Conservation (phyloP, 2,329 filamentous ascomycete genomes). For the Aureobasidium lini region DNA sequence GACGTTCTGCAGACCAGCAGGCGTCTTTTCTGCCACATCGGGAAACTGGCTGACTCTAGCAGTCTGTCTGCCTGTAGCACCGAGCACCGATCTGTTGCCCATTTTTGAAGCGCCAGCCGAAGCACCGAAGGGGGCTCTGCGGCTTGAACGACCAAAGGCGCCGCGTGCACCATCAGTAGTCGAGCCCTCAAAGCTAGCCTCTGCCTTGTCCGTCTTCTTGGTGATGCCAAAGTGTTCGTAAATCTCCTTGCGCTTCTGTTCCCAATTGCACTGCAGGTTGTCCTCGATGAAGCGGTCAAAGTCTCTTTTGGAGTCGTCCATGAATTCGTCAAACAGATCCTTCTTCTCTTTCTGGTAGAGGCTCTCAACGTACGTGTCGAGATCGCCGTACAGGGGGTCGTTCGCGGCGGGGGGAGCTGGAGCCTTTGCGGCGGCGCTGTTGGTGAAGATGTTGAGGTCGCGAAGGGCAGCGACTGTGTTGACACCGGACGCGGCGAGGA, state of each 20-base stretch:
- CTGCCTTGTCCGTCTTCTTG: constrained; percentile 32
- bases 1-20: constrained; percentile 38
- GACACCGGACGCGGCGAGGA: constrained; percentile 88
- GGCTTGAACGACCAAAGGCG: constrained; percentile 46
- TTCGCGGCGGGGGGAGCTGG: constrained; percentile 26
- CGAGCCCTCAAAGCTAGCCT: constrained; percentile 25
- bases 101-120: constrained; percentile 46
- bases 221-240: constrained; percentile 92
- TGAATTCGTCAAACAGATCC: constrained; percentile 84
- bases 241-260: constrained; percentile 82
- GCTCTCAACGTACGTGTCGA: constrained; percentile 69
- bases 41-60: constrained; percentile 29
- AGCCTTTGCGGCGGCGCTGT: background rate
- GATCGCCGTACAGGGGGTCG: constrained; percentile 44
- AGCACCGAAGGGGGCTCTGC: constrained; percentile 33
- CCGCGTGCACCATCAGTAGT: constrained; percentile 30
- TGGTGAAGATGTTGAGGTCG: constrained; percentile 51
- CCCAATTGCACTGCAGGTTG: constrained; percentile 92
- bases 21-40: constrained; percentile 40
- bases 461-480: constrained; percentile 78
- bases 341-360: constrained; percentile 85
- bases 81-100: constrained; percentile 80
- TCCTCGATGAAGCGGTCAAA: constrained; percentile 94
- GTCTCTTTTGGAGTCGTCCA: constrained; percentile 80
- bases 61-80: constrained; percentile 58